Evolutionary conservation across 495 filamentous ascomycete genomes (phyloP).

Genomic region (Platismatia glauca): DNA sequence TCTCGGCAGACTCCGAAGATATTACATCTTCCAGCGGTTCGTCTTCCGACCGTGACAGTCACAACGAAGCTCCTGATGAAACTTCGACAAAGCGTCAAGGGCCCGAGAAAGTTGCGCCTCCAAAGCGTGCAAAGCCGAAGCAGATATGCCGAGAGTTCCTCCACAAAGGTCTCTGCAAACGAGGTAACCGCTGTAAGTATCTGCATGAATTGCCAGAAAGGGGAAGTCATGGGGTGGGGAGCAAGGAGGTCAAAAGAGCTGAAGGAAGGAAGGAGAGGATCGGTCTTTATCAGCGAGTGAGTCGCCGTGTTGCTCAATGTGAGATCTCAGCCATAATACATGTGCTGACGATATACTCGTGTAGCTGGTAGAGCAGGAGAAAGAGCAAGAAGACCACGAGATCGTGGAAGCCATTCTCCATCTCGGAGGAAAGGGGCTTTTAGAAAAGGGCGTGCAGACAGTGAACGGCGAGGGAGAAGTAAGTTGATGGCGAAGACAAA

Average conservation of each 20-base stretch:
- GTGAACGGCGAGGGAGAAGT: neutral
- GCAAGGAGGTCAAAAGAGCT: neutral
- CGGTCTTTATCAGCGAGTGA: slow-evolving; percentile 16
- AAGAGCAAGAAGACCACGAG: slow-evolving; percentile 36
- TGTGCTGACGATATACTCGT: slow-evolving; percentile 17
- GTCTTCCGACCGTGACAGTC: slow-evolving; percentile 31
- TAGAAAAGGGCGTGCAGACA: slow-evolving; percentile 14
- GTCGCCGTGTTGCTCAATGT: slow-evolving; percentile 1
- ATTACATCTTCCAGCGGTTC: slow-evolving; percentile 27
- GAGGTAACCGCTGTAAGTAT: slow-evolving; percentile 6
- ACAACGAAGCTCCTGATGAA: slow-evolving; percentile 37
- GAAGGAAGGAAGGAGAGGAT: slow-evolving; percentile 12
- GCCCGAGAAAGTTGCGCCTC: slow-evolving; percentile 36
- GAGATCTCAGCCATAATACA: neutral
- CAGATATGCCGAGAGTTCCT: slow-evolving; percentile 12
- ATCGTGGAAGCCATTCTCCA: slow-evolving; percentile 39
- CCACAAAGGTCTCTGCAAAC: slow-evolving; percentile 10
- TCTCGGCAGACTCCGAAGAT: slow-evolving; percentile 31
- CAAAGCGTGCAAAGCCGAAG: slow-evolving; percentile 6
- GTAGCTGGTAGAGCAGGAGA: slow-evolving; percentile 41
- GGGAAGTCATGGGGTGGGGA: neutral
- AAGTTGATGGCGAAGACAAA: neutral
- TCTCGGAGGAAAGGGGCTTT: slow-evolving; percentile 36
- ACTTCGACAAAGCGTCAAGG: slow-evolving; percentile 34
- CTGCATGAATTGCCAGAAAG: slow-evolving; percentile 8